A percentile compares a stretch with the other conserved stretches of the same genome.
These are phyloP conservation scores for Metschnikowia chrysomelidarum DNA, from an alignment of 805 yeast species.

Conservation along the genomic window DNA sequence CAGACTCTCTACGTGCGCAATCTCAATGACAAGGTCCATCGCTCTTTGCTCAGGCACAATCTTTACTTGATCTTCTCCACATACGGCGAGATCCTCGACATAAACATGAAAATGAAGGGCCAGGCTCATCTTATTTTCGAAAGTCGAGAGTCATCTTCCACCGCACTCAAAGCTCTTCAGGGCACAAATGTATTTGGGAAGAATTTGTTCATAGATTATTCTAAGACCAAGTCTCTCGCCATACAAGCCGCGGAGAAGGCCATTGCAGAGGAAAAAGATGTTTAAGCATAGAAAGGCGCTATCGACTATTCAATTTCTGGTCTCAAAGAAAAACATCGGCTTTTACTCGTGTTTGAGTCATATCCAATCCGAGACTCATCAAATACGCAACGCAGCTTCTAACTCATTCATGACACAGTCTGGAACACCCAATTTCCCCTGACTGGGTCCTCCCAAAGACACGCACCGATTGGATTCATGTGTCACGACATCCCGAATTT, in stretches of 20 bases:
- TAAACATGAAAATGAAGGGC: constrained; percentile 53
- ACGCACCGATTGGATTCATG: constrained; percentile 29
- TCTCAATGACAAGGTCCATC: constrained; percentile 54
- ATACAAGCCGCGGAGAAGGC: constrained; percentile 18
- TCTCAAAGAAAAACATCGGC: too few relatives aligned
- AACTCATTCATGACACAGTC: constrained; percentile 73
- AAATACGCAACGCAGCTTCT: constrained; percentile 44
- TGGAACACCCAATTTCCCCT: constrained; percentile 79
- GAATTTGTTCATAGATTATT: constrained; percentile 36
- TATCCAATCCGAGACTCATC: neutral
- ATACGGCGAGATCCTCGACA: constrained; percentile 62
- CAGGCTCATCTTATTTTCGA: constrained; percentile 64
- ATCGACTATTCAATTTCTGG: neutral
- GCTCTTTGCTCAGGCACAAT: constrained; percentile 45
- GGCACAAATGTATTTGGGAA: constrained; percentile 53
- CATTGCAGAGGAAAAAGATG: constrained; percentile 9
- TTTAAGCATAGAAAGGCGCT: neutral
- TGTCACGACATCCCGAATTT: constrained; percentile 32
- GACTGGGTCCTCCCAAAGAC: constrained; percentile 78
- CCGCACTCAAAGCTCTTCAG: constrained; percentile 49
- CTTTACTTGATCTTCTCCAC: constrained; percentile 58
- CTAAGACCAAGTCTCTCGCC: constrained; percentile 27
- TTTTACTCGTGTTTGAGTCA: neutral
- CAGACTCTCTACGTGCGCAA: constrained; percentile 60
- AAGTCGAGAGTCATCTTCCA: constrained; percentile 47